These are phyloP conservation scores for Angomonas ambiguus DNA, from an alignment of 208 protist genomes.

Conservation along the genomic window DNA sequence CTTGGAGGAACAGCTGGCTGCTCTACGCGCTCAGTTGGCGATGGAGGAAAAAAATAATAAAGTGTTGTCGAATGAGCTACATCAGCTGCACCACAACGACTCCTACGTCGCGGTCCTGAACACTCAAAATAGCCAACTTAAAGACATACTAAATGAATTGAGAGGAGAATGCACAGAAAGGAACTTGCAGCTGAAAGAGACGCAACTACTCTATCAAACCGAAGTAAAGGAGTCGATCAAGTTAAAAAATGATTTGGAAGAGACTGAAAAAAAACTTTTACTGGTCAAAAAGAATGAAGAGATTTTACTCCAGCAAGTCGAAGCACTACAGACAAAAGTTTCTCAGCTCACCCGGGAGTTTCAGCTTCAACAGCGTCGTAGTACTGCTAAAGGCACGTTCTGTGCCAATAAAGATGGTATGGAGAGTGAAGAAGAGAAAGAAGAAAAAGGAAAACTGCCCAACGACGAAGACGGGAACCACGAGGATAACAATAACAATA, in stretches of 20 bases:
- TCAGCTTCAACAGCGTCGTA: background rate
- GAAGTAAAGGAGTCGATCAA: slow-evolving; percentile 31
- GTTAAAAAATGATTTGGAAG: slow-evolving; percentile 28
- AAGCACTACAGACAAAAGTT: slow-evolving; percentile 13
- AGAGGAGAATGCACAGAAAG: slow-evolving; percentile 38
- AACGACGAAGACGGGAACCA: background rate
- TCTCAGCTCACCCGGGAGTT: background rate
- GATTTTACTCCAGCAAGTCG: slow-evolving; percentile 40
- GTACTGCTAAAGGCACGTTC: too few relatives aligned
- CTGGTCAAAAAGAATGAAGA: slow-evolving; percentile 22
- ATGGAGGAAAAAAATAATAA: slow-evolving; percentile 29
- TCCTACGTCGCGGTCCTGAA: slow-evolving; percentile 41
- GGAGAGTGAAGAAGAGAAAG: too few relatives aligned
- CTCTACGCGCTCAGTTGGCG: slow-evolving; percentile 22
- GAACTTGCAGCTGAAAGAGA: slow-evolving; percentile 38
- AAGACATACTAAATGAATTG: slow-evolving; percentile 58
- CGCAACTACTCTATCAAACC: slow-evolving; percentile 28
- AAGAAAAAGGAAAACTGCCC: too few relatives aligned
- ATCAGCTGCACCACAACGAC: slow-evolving; percentile 32
- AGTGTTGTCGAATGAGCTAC: slow-evolving; percentile 34
- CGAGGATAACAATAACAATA: slow-evolving; percentile 1
- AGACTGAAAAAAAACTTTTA: slow-evolving; percentile 16
- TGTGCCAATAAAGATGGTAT: too few relatives aligned
- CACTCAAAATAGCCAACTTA: slow-evolving; percentile 41
- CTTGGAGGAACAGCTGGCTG: slow-evolving; percentile 41